phyloP scores from a whole-genome alignment of 345 rosid genomes.

The Trapa bicornis region DNA sequence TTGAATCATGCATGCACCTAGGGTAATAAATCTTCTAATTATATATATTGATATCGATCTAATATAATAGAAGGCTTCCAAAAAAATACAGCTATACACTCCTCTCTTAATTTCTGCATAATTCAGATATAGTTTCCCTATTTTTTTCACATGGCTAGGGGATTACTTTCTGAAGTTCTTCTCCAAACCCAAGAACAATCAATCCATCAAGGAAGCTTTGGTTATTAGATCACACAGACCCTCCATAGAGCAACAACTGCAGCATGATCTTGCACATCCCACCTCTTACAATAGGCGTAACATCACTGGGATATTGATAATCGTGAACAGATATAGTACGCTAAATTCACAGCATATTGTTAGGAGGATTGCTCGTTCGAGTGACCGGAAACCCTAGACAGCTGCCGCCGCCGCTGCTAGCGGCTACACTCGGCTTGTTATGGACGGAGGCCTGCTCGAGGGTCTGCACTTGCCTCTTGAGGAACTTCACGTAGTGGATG shows the following conservation, averaged over 20 bases:
- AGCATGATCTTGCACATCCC: no score
- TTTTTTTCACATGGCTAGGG: no score
- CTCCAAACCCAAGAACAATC: neutral
- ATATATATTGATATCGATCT: no score
- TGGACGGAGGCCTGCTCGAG: constrained; percentile 53
- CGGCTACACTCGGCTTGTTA: constrained; percentile 7
- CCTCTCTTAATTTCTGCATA: no score
- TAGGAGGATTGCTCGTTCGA: neutral
- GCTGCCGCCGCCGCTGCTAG: neutral
- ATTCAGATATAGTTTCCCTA: no score
- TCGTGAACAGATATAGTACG: neutral
- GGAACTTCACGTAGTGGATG: constrained; percentile 77
- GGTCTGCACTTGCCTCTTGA: constrained; percentile 74
- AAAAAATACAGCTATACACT: no score
- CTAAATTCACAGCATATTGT: neutral
- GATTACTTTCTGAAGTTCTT: neutral
- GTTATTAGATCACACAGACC: neutral
- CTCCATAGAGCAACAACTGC: no score
- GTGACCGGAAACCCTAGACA: constrained; percentile 2
- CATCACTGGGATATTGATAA: neutral
- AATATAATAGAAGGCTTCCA: no score
- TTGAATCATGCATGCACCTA: no score
- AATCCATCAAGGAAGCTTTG: neutral
- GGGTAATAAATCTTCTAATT: no score
- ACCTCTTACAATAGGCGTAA: neutral